Evolutionary conservation across 805 yeast species (phyloP), one percentile per base, ranked within the genome.

Genomic region (Lipomyces chichibuensis): DNA sequence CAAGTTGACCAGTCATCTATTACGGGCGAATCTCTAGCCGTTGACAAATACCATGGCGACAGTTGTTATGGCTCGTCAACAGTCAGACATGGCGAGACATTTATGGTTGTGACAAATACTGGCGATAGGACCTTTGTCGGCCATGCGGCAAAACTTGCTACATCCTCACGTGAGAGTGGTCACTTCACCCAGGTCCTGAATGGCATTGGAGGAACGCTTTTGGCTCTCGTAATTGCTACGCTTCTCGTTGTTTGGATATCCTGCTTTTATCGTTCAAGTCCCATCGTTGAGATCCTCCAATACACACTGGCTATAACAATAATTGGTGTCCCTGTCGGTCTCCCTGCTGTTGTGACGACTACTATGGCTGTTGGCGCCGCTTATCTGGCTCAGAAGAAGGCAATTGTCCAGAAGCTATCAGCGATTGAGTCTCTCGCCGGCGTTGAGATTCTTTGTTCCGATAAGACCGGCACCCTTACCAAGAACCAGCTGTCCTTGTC

Each of bases 341-440:
- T 92, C 80, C 97, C 97, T 82, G 97, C 97, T 81, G 98, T 92
- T 79, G 97, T 92, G 75, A 92, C 97, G 85, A 92, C 97, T 77
- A 92, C 98, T 81, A 92, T 92, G 97, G 97, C 97, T 81, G 97
- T 92, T 82, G 97, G 97, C 87, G 97, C 97, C 80, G 97, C 97
- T 79, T 91, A 91, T 89, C 85, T 92, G 79, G 97, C 97, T 78
- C 90, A 91, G 87, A 92, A 91, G 83, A 91, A 91, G 83, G 97
- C 97, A 75, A 92, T 92, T 86, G 97, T 92, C 77, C 97, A 92
- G 84, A 92, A 92, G 80, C 86, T 92, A 78, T 90, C 96, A 81
- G 97, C 97, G 74, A 91, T 92, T 83, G 97, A 92, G 84, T 91
- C 97, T 71, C 84, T 92, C 76, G 97, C 97, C 73, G 97, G 97